A percentile compares a stretch with the other conserved stretches of the same genome.
phyloP scores from a whole-genome alignment of 2,329 filamentous ascomycete genomes.

The Fusarium chuoi region DNA sequence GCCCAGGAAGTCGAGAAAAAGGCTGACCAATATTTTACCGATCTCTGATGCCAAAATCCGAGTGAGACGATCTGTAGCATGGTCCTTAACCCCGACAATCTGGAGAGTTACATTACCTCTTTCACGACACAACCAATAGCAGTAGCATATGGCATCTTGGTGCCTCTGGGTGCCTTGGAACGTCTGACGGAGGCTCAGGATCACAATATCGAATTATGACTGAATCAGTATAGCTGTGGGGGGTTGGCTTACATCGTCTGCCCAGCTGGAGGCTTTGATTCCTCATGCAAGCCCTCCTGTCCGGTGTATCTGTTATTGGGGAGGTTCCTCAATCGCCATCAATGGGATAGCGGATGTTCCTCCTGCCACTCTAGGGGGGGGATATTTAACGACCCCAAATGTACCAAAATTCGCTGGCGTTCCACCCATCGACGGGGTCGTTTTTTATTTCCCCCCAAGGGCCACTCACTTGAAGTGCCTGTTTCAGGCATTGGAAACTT shows the following conservation, averaged over 20 bases:
- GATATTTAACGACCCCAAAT: too few species aligned
- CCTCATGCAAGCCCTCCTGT: not conserved
- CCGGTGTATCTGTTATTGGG: not conserved
- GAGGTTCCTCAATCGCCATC: not conserved
- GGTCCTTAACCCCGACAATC: slow-evolving; percentile 7
- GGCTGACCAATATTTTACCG: slow-evolving; percentile 55
- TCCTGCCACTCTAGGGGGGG: not conserved
- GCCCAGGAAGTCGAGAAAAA: slow-evolving; percentile 52
- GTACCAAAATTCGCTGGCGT: too few species aligned
- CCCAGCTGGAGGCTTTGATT: not conserved
- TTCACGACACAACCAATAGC: slow-evolving; percentile 13
- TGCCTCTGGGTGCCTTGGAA: slow-evolving; percentile 5
- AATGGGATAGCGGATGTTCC: not conserved
- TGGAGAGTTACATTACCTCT: slow-evolving; percentile 15
- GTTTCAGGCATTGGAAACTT: not conserved
- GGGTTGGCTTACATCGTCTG: slow-evolving; percentile 26
- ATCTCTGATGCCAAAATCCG: slow-evolving; percentile 42
- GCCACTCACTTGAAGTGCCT: not conserved
- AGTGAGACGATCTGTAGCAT: slow-evolving; percentile 5
- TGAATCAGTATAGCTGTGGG: slow-evolving; percentile 18
- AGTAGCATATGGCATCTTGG: not conserved
- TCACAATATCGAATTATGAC: slow-evolving; percentile 13
- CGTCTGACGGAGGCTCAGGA: slow-evolving; percentile 10
- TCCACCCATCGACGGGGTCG: too few species aligned
- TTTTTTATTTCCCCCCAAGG: too few species aligned